Conservation (phyloP, 192 early-diverging fungal species). For the Lobosporangium transversale region DNA sequence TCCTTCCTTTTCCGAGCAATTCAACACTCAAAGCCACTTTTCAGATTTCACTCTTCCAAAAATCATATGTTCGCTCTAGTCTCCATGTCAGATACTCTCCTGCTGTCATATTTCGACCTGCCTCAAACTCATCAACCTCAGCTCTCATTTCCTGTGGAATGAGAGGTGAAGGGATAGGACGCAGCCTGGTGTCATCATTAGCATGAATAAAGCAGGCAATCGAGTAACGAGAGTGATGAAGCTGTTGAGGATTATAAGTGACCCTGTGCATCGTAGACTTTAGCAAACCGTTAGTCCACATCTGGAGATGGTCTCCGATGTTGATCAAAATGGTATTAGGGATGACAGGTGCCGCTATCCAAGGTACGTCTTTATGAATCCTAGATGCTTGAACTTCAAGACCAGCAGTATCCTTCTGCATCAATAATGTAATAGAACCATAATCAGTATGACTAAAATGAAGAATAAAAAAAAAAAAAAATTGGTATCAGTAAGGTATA, state of each 20-base stretch:
- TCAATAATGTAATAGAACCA: constrained; percentile 72
- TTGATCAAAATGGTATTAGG: constrained; percentile 67
- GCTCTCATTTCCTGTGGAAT: constrained; percentile 34
- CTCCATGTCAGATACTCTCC: constrained; percentile 60
- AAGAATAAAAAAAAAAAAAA: neutral
- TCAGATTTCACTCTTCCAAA: neutral
- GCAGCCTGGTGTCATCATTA: constrained; percentile 56
- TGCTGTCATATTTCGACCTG: constrained; percentile 58
- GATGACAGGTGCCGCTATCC: constrained; percentile 71
- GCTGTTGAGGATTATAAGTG: constrained; percentile 61
- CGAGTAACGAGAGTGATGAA: constrained; percentile 63
- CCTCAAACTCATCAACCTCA: constrained; percentile 44
- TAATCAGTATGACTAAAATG: constrained; percentile 70
- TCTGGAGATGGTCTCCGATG: constrained; percentile 69
- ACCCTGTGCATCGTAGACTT: constrained; percentile 74
- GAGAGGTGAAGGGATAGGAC: constrained; percentile 55
- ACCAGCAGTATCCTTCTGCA: constrained; percentile 72
- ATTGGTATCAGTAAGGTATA: neutral
- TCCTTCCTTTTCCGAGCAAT: too few species aligned
- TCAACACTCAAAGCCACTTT: too few species aligned
- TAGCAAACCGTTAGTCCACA: constrained; percentile 69
- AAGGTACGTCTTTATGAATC: constrained; percentile 47
- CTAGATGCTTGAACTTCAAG: constrained; percentile 62
- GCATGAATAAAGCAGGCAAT: constrained; percentile 74
- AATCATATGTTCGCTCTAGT: constrained; percentile 45